Base-by-base conservation (phyloP, 2,329 filamentous ascomycete genomes). In the Amesomyces nigricolor region DNA sequence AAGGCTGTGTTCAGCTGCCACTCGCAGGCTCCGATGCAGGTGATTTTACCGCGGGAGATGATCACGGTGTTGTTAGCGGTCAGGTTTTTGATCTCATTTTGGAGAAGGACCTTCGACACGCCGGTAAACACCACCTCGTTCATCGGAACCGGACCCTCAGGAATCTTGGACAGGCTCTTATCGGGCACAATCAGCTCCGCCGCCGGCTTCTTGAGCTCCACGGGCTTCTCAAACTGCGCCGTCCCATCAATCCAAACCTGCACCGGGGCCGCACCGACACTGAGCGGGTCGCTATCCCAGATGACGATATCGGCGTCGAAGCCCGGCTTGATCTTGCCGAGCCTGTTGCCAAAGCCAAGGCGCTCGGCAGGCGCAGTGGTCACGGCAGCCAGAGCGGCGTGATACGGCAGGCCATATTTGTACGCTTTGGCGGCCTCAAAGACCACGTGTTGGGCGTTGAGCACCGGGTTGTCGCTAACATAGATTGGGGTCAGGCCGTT, bases 381-480 rank as follows among this genome's bases (percentile, higher is more conserved):
- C 8, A 85, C 80, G 22, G 78, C 72, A 1, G 81, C 75, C 5
- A 85, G 66, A 0, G 82, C 82, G 2, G 73, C 79, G 53, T 85
- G 80, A 61, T 84, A 84, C 0, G 81, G 79, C 53, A 85, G 71
- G 1, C 82, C 81, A 58, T 82, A 85, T 47, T 77, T 78, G 62
- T 80, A 80, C 2, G 70, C 78, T 67, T 82, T 83, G 47, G 79
- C 81, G 8, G 81, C 81, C 64, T 84, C 85, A 47, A 86, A 85
- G 0, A 87, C 72, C 3, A 88, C 82, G 59, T 87, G 84, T 66
- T 87, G 85, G 1, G 83, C 83, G 61, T 87, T 87, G 52, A 87
- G 68, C 0, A 87, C 83, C 0, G 85, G 85, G 65, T 88, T 88
- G 65, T 87, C 84, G 58, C 79, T 83, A n/a, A 88, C 84, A 60